These are phyloP conservation scores for Psophocarpus tetragonolobus DNA, from an alignment of 306 rosid genomes.

Conservation along the genomic window DNA sequence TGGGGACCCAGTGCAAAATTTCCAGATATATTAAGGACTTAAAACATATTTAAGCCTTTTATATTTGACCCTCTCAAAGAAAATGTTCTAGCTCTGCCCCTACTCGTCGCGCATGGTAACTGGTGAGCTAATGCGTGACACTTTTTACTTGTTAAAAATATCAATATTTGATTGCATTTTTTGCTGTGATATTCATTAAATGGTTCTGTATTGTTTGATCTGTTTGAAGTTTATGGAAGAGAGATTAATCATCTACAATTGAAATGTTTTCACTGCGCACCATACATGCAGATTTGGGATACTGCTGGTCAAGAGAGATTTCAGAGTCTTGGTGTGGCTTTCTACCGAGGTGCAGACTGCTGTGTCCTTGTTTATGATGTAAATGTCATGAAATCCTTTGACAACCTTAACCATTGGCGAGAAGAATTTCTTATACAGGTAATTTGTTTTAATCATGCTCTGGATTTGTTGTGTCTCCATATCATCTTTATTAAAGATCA, in stretches of 20 bases:
- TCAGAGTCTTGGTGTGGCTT: slow-evolving; percentile 99
- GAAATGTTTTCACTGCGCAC: slow-evolving; percentile 22
- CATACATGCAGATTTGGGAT: slow-evolving; percentile 77
- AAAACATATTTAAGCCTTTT: too few relatives aligned
- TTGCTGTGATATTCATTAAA: neutral
- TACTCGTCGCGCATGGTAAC: neutral
- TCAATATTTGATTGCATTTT: neutral
- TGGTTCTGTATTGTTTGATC: neutral
- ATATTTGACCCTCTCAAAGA: neutral
- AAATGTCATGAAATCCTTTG: slow-evolving; percentile 94
- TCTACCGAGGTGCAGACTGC: slow-evolving; percentile 99
- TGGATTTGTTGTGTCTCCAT: neutral
- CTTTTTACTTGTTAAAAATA: neutral
- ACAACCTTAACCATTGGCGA: slow-evolving; percentile 97
- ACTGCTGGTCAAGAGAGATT: slow-evolving; percentile 99
- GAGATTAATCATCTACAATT: slow-evolving; percentile 17
- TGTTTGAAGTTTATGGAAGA: slow-evolving; percentile 29
- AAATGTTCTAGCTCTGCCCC: neutral
- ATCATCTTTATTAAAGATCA: neutral
- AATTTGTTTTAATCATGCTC: slow-evolving; percentile 1
- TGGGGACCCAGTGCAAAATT: too few relatives aligned
- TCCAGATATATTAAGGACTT: too few relatives aligned
- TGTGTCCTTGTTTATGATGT: slow-evolving; percentile 99
- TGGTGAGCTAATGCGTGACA: neutral
- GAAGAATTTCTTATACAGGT: slow-evolving; percentile 99